phyloP scores from a whole-genome alignment of 352 stramenopile species.

The Pythium insidiosum region DNA sequence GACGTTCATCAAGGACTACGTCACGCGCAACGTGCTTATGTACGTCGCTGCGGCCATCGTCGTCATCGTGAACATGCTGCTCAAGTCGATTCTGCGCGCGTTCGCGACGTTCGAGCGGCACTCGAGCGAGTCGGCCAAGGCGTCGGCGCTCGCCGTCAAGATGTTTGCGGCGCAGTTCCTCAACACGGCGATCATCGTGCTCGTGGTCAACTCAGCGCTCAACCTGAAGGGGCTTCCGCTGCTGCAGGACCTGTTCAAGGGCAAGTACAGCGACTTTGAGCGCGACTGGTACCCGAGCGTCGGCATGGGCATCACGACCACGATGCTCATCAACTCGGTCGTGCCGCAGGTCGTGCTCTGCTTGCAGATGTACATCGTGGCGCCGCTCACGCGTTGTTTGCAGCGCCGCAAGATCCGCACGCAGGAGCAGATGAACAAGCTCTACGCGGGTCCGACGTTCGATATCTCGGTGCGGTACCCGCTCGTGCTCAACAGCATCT shows the following conservation, averaged over 20 bases:
- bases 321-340: conserved; percentile 81
- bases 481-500: conserved; percentile 78
- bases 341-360: conserved; percentile 53
- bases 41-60: conserved; percentile 52
- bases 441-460: conserved; percentile 68
- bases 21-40: conserved; percentile 63
- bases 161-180: conserved; percentile 78
- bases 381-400: conserved; percentile 33
- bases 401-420: conserved; percentile 39
- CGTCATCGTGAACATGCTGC: conserved; percentile 66
- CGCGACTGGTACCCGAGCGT: conserved; percentile 83
- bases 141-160: conserved; percentile 61
- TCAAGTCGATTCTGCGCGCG: conserved; percentile 56
- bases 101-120: conserved; percentile 72
- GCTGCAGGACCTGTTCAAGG: conserved; percentile 52
- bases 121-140: conserved; percentile 76
- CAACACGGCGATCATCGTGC: conserved; percentile 77
- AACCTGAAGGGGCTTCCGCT: conserved; percentile 31
- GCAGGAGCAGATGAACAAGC: conserved; percentile 66
- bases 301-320: conserved; percentile 81
- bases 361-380: conserved; percentile 50
- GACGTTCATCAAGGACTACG: conserved; percentile 58
- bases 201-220: conserved; percentile 66
- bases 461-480: conserved; percentile 77
- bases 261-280: conserved; percentile 78